These are phyloP conservation scores for Alternaria rosae DNA, from an alignment of 2,329 filamentous ascomycete species.

Conservation along the genomic window DNA sequence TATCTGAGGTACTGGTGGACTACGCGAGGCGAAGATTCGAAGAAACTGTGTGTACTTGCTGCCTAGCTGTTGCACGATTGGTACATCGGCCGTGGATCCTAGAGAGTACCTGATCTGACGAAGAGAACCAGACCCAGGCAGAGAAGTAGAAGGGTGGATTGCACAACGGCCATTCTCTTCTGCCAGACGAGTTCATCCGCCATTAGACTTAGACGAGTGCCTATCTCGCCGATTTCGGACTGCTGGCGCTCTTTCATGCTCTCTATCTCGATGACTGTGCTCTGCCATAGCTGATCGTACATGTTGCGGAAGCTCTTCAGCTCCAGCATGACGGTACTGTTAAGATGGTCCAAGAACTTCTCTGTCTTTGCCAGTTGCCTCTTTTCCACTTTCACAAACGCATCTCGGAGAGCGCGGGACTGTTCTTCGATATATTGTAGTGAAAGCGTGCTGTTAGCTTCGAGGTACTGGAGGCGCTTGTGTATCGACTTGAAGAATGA, in stretches of 20 bases:
- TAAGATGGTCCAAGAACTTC: slow-evolving; percentile 82
- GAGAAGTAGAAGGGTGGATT: slow-evolving; percentile 84
- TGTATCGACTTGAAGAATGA: slow-evolving; percentile 97
- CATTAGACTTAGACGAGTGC: slow-evolving; percentile 79
- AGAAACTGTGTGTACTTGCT: slow-evolving; percentile 45
- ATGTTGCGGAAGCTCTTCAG: slow-evolving; percentile 67
- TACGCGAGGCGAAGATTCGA: slow-evolving; percentile 45
- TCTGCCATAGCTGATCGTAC: slow-evolving; percentile 97
- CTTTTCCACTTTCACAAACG: slow-evolving; percentile 85
- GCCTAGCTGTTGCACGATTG: slow-evolving; percentile 55
- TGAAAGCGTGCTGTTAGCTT: slow-evolving; percentile 90
- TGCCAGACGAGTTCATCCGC: slow-evolving; percentile 88
- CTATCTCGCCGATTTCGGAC: slow-evolving; percentile 82
- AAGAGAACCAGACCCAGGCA: slow-evolving; percentile 91
- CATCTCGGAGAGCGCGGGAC: slow-evolving; percentile 86
- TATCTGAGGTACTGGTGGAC: slow-evolving; percentile 42
- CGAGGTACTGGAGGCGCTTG: slow-evolving; percentile 88
- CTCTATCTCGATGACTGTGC: slow-evolving; percentile 89
- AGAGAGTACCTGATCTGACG: slow-evolving; percentile 50
- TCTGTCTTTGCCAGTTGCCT: slow-evolving; percentile 85
- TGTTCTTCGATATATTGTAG: slow-evolving; percentile 97
- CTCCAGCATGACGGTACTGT: slow-evolving; percentile 84
- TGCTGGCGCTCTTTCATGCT: slow-evolving; percentile 85
- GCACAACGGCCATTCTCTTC: slow-evolving; percentile 92
- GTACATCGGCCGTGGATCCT: slow-evolving; percentile 51